Evolutionary conservation across 2,329 filamentous ascomycete genomes (phyloP).

Genomic region (Pseudocercospora fuligena): DNA sequence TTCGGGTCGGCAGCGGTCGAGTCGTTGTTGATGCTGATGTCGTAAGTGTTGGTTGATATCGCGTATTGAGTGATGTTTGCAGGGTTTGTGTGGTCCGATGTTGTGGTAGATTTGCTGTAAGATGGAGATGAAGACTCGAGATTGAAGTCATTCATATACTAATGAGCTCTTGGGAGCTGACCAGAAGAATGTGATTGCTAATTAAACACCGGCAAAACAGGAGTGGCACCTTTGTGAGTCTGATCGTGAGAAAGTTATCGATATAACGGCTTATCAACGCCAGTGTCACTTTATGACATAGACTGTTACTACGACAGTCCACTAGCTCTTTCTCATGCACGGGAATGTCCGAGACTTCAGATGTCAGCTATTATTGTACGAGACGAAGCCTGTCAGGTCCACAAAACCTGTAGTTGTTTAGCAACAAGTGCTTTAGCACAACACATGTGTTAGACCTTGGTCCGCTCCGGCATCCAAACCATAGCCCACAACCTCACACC

Average conservation of each 20-base stretch:
- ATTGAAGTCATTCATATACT: neutral
- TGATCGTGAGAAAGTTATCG: neutral
- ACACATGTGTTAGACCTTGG: neutral
- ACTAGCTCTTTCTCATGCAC: neutral
- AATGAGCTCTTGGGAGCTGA: neutral
- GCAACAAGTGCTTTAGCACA: too few relatives aligned
- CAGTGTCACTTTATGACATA: neutral
- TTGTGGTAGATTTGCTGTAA: too few relatives aligned
- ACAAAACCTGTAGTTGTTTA: too few relatives aligned
- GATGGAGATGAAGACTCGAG: neutral
- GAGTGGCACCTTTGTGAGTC: neutral
- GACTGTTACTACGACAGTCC: neutral
- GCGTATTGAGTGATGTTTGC: too few relatives aligned
- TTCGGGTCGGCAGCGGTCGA: too few relatives aligned
- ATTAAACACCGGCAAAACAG: neutral
- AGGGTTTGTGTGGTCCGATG: too few relatives aligned
- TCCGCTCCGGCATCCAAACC: constrained; percentile 32
- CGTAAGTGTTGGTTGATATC: too few relatives aligned
- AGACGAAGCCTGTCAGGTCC: too few relatives aligned
- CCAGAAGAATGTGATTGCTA: neutral
- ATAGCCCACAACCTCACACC: constrained; percentile 34
- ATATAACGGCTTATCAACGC: neutral
- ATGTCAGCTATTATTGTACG: neutral
- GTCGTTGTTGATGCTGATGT: too few relatives aligned
- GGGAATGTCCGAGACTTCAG: neutral